Conservation (phyloP, 2,329 filamentous ascomycete genomes). For the Colletotrichum sp. region DNA sequence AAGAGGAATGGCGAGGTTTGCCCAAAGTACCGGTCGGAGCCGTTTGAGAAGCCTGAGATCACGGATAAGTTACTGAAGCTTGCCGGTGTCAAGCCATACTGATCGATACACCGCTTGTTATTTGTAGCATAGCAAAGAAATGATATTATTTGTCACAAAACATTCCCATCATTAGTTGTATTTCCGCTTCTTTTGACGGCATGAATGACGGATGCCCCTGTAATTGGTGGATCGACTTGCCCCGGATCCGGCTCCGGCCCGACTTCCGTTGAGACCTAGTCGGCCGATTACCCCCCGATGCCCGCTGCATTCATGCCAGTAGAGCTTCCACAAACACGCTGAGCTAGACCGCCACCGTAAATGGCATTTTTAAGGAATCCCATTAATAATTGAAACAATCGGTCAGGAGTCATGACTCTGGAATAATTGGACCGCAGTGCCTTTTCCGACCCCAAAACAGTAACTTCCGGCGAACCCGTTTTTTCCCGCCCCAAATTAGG, state of each 20-base stretch:
- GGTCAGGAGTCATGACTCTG: not conserved
- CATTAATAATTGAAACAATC: not conserved
- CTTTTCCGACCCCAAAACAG: not conserved
- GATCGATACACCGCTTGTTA: not conserved
- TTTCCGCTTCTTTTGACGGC: not conserved
- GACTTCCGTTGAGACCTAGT: not conserved
- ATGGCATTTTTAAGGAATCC: not conserved
- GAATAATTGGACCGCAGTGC: not conserved
- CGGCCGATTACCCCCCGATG: not conserved
- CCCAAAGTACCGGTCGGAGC: constrained; percentile 35
- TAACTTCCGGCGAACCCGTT: not conserved
- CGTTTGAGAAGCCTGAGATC: constrained; percentile 27
- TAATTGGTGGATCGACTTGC: constrained; percentile 7
- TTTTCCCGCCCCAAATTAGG: not conserved
- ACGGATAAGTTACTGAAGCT: constrained; percentile 30
- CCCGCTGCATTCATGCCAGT: not conserved
- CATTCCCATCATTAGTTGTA: accelerated
- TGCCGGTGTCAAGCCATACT: constrained; percentile 26
- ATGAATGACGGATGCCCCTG: not conserved
- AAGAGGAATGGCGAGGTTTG: constrained; percentile 39
- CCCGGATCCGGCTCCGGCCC: not conserved
- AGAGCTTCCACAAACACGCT: not conserved
- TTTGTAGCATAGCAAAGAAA: not conserved
- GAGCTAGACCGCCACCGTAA: not conserved
- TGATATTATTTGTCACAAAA: not conserved